Conservation (phyloP, 129 eudicot species). For the Solidago caesia region DNA sequence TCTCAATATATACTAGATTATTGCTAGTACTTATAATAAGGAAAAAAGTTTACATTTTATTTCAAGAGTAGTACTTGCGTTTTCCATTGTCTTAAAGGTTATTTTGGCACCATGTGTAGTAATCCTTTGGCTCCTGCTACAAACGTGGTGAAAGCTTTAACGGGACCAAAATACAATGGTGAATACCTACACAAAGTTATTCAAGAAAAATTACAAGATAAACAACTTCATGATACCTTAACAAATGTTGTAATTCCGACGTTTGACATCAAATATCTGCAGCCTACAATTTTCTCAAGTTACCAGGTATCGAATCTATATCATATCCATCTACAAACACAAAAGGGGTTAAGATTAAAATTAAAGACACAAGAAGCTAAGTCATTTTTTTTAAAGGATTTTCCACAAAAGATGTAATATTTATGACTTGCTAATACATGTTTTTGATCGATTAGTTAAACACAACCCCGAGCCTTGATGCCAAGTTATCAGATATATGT, state of each 20-base stretch:
- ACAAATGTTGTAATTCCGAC: conserved; percentile 58
- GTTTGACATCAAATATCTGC: conserved; percentile 40
- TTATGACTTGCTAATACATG: background rate
- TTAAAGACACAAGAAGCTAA: background rate
- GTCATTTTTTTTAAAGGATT: background rate
- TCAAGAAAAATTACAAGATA: conserved; percentile 2
- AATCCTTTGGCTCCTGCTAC: background rate
- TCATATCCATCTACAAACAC: background rate
- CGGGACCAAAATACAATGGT: background rate
- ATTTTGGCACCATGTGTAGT: background rate
- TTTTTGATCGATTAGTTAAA: conserved; percentile 26
- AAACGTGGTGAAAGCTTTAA: background rate
- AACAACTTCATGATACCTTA: conserved; percentile 35
- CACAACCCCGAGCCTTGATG: conserved; percentile 37
- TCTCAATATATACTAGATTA: too few relatives aligned
- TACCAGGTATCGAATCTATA: conserved; percentile 30
- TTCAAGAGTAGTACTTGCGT: too few relatives aligned
- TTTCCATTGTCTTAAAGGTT: too few relatives aligned
- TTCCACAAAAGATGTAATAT: background rate
- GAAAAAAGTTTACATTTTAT: too few relatives aligned
- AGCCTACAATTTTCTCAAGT: conserved; percentile 48
- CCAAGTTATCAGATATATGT: conserved; percentile 45
- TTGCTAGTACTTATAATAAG: too few relatives aligned
- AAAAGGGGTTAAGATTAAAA: background rate
- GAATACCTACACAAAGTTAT: background rate